Evolutionary conservation across 805 yeast genomes (phyloP), one percentile per base, ranked within the genome.

Genomic region (Vanderwaltozyma polyspora): DNA sequence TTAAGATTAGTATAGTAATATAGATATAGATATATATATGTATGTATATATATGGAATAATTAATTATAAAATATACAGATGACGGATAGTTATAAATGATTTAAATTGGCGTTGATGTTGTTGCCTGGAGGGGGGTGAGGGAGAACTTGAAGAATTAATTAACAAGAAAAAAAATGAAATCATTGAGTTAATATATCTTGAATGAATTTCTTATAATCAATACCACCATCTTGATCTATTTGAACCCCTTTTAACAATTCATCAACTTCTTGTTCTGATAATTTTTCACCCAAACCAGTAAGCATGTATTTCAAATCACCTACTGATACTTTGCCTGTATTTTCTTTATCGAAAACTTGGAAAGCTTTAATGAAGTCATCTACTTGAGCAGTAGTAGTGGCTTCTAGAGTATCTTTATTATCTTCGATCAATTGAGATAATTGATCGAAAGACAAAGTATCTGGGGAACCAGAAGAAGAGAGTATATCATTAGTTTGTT

Each of bases 281-380:
- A 91, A 67, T 63, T 87, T 87, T 63, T 91, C 99, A 40, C 99
- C 99, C 48, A 91, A 77, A 6, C 95, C 81, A 23, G 98, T 91
- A 54, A 91, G 70, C 58, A 91, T 86, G 63, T 91, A 91, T 59
- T 94, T 76, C 51, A 91, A 72, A 63, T 91, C 97, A 38, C 99
- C 99, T 29, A 91, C 94, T 27, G 96, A 94, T 48, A 91, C 91
- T 63, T 79, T 83, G 5, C 99, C 99, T 14, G 95, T 81, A 44
- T 80, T 75, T 45, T 86, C 94, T 66, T 89, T 91, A 65, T 91
- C 99, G 49, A 91, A 91, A 5, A 91, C 96, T 65, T 91, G 97
- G 74, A 91, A 91, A 0, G 89, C 91, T 55, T 89, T 83, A 54
- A 91, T 75, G 61, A 89, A 91, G 59, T 91, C 98, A 34, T 64